Percentiles rank a stretch among this genome's conserved stretches.
Evolutionary conservation across 164 flowering plant genomes (phyloP).

Genomic region (Euptelea pleiosperma): DNA sequence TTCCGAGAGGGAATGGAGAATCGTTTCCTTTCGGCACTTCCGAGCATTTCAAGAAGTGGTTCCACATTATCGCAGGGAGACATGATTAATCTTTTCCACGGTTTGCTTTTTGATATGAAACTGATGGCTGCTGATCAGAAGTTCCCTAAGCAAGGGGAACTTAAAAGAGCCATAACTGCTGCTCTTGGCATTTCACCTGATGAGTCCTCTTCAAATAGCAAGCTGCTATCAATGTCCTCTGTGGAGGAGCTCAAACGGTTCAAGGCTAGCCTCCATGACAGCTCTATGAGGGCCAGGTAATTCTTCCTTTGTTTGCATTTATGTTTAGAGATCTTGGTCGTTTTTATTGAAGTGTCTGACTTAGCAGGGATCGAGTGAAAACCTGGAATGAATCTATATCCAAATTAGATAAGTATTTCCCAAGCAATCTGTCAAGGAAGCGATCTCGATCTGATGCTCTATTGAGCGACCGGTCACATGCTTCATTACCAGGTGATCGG

Average conservation of each 20-base stretch:
- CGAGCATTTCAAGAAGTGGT: conserved; percentile 60
- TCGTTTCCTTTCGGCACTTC: conserved; percentile 49
- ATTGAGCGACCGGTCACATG: conserved; percentile 44
- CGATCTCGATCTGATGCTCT: conserved; percentile 65
- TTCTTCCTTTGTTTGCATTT: conserved; percentile 6
- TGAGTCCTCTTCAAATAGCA: conserved; percentile 56
- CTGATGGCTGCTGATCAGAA: conserved; percentile 50
- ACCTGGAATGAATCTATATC: conserved; percentile 46
- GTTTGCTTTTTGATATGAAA: conserved; percentile 58
- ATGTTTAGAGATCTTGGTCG: conserved; percentile 1
- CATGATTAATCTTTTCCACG: conserved; percentile 50
- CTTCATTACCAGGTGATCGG: conserved; percentile 48
- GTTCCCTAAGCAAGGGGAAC: conserved; percentile 49
- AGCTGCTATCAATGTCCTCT: conserved; percentile 35
- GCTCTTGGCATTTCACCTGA: conserved; percentile 58
- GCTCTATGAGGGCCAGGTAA: conserved; percentile 61
- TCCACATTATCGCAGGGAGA: conserved; percentile 46
- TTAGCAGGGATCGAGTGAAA: conserved; percentile 63
- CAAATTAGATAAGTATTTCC: conserved; percentile 57
- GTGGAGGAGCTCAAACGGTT: conserved; percentile 63
- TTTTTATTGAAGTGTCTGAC: background rate
- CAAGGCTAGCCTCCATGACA: conserved; percentile 51
- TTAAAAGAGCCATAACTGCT: conserved; percentile 42
- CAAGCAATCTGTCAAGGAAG: conserved; percentile 56
- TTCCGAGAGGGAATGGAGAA: conserved; percentile 67